Base-by-base conservation (phyloP, 768 basidiomycete genomes). In the Nevesoporus exiguus region DNA sequence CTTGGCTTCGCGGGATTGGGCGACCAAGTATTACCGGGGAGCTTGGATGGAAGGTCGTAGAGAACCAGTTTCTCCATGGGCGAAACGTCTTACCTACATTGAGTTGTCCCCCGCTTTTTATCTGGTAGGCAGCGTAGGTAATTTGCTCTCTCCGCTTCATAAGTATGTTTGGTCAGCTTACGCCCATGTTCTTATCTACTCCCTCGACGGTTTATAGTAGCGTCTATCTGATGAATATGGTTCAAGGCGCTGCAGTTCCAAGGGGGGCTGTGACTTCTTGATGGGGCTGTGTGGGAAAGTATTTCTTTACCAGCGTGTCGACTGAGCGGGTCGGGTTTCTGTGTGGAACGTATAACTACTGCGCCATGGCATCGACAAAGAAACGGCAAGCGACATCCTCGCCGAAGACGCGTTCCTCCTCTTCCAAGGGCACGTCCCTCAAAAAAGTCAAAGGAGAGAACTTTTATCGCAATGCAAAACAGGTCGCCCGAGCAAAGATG, bases 381-480 rank as follows among this genome's bases (percentile, higher is more conserved):
- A 75, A 64, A 48, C 61, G 29, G n/a, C 34, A 57, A 7, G 63
- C 71, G 4, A 21, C 22, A 13, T 55, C 66, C 11, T 68, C 71
- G 1, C 50, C 73, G 27, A 74, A 75, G 57, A 58, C 60, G 13
- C 74, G 74, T 17, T 74, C 74, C 21, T 71, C 73, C 11, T 78
- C 81, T n/a, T 75, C 77, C 22, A 75, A 77, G n/a, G 75, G 78
- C 15, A 60, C 80, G 1, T 76, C 82, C 5, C 75, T 90, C 41
- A 81, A 82, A 60, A 86, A 78, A 69, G 81, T 88, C 59, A 93
- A 93, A 68, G 95, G 94, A 66, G 93, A 97, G 76, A 99, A 96
- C 71, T 98, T 98, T 77, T 99, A 97, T 75, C 90, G 94, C 72
- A 84, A 94, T 88, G 94, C 93, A 41, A 98, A 98, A 69, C 78